phyloP scores from a whole-genome alignment of 2,329 filamentous ascomycete genomes.

The Neofusicoccum sp. region DNA sequence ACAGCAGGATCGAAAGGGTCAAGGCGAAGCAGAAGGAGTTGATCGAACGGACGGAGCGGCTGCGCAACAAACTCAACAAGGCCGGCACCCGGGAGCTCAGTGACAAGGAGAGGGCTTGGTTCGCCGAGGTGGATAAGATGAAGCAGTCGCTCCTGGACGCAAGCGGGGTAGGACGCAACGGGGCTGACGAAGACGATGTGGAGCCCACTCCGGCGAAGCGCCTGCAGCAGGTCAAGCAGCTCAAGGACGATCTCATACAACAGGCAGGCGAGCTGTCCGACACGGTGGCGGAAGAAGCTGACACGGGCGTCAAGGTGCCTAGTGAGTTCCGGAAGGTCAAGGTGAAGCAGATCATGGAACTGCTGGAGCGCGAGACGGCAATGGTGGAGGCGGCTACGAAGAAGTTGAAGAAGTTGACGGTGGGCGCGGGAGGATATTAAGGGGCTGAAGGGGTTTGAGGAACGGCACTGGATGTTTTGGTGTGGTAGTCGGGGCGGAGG shows the following conservation, averaged over 20 bases:
- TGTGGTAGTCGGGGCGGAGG: neutral
- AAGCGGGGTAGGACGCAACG: constrained; percentile 17
- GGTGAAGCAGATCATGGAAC: constrained; percentile 36
- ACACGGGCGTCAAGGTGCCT: constrained; percentile 31
- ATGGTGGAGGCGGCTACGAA: constrained; percentile 37
- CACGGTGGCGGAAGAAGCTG: constrained; percentile 22
- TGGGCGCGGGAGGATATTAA: constrained; percentile 8
- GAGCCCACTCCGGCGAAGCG: constrained; percentile 49
- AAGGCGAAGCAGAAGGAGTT: constrained; percentile 61
- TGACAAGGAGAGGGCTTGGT: constrained; percentile 63
- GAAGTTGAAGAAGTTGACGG: constrained; percentile 30
- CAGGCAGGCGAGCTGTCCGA: constrained; percentile 29
- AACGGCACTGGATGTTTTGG: constrained; percentile 1
- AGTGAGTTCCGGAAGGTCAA: constrained; percentile 38
- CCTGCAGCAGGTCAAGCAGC: constrained; percentile 58
- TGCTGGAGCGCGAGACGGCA: constrained; percentile 36
- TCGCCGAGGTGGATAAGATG: constrained; percentile 56
- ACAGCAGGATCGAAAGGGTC: constrained; percentile 59
- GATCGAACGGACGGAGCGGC: constrained; percentile 60
- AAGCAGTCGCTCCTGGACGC: constrained; percentile 40
- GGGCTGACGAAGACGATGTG: constrained; percentile 31
- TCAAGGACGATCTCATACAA: constrained; percentile 55
- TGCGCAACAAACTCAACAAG: constrained; percentile 56
- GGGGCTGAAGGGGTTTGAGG: constrained; percentile 3
- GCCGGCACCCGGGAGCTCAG: constrained; percentile 52